phyloP scores from a whole-genome alignment of 2,329 filamentous ascomycete genomes.

The Aureobasidium sp. region DNA sequence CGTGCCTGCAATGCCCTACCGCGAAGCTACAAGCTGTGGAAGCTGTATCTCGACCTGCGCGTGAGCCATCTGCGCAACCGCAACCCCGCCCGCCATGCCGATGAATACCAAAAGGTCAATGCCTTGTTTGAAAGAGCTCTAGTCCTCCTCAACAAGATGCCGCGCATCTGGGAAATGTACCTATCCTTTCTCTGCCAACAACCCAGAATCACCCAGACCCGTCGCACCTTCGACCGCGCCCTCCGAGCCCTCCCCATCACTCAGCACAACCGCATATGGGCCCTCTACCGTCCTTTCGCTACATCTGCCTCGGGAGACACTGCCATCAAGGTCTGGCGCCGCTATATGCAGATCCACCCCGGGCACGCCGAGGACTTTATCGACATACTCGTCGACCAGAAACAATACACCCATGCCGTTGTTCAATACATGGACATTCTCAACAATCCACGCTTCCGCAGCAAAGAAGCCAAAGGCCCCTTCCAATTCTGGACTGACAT shows the following conservation, averaged over 20 bases:
- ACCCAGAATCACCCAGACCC: constrained; percentile 80
- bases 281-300: constrained; percentile 81
- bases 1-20: constrained; percentile 84
- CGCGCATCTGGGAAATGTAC: constrained; percentile 96
- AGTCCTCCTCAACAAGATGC: constrained; percentile 97
- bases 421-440: constrained; percentile 86
- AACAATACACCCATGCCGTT: constrained; percentile 83
- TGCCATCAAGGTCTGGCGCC: constrained; percentile 85
- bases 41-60: constrained; percentile 86
- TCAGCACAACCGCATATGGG: constrained; percentile 94
- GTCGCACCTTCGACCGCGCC: constrained; percentile 85
- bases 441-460: constrained; percentile 83
- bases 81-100: constrained; percentile 71
- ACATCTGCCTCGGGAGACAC: constrained; percentile 85
- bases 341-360: constrained; percentile 95
- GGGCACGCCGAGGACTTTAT: constrained; percentile 95
- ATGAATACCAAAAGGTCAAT: constrained; percentile 90
- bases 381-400: constrained; percentile 72
- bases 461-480: constrained; percentile 87
- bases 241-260: constrained; percentile 86
- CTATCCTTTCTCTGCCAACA: constrained; percentile 83
- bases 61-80: constrained; percentile 59
- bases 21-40: constrained; percentile 97
- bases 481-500: constrained; percentile 98
- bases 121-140: constrained; percentile 87